These are phyloP conservation scores for Aspergillus sclerotialis DNA, from an alignment of 2,329 filamentous ascomycete species.

Conservation along the genomic window DNA sequence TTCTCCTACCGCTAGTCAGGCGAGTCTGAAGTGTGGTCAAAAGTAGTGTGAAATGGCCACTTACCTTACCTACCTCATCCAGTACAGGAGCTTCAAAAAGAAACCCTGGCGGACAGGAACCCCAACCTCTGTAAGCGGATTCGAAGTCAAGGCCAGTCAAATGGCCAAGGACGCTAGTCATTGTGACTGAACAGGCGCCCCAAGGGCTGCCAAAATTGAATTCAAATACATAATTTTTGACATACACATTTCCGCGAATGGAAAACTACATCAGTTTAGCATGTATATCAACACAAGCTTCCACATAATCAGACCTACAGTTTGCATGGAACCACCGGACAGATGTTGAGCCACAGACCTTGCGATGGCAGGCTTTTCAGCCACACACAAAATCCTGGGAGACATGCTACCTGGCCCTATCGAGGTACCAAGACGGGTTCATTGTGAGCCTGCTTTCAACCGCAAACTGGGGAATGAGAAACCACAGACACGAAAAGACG, in stretches of 20 bases:
- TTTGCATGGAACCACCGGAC: constrained; percentile 64
- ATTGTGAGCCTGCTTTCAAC: no score
- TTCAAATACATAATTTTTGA: constrained; percentile 91
- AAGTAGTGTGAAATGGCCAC: constrained; percentile 10
- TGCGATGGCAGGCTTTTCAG: constrained; percentile 89
- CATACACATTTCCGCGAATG: constrained; percentile 62
- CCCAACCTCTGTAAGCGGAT: constrained; percentile 69
- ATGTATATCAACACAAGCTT: constrained; percentile 1
- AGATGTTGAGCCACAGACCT: constrained; percentile 90
- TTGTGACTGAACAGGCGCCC: constrained; percentile 77
- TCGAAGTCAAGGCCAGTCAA: constrained; percentile 75
- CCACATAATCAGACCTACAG: constrained; percentile 47
- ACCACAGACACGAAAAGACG: constrained; percentile 13
- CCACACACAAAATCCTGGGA: constrained; percentile 64
- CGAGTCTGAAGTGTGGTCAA: neutral
- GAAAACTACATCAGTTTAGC: constrained; percentile 49
- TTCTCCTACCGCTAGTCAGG: constrained; percentile 56
- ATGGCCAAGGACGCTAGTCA: constrained; percentile 91
- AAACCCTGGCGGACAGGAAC: constrained; percentile 65
- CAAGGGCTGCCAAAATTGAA: constrained; percentile 78
- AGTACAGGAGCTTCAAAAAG: constrained; percentile 77
- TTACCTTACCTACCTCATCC: constrained; percentile 60
- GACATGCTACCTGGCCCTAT: no score
- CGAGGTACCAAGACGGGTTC: no score
- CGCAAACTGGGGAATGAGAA: no score